Evolutionary conservation across 768 basidiomycete species (phyloP).

Genomic region (Hygrophoropsis aurantiaca): DNA sequence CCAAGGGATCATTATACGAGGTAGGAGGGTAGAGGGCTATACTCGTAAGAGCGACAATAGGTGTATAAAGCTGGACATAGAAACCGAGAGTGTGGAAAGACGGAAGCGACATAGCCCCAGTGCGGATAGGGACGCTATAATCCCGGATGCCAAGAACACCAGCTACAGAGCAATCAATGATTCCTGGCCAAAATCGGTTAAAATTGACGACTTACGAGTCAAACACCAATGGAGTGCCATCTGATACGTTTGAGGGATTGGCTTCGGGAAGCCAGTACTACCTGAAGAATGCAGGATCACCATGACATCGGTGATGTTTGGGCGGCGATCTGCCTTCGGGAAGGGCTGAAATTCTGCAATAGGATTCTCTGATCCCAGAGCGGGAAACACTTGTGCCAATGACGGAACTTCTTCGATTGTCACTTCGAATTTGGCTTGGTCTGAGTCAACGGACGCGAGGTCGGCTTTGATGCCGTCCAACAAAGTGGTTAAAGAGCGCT

Average conservation of each 20-base stretch:
- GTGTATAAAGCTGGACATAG: slow-evolving; percentile 13
- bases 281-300: slow-evolving; percentile 51
- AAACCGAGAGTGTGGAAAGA: slow-evolving; percentile 20
- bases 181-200: too few relatives aligned
- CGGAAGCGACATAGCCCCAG: slow-evolving; percentile 17
- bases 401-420: slow-evolving; percentile 14
- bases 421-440: slow-evolving; percentile 1
- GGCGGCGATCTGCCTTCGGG: slow-evolving; percentile 3
- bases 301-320: slow-evolving; percentile 17
- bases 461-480: slow-evolving; percentile 26
- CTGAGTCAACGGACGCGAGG: slow-evolving; percentile 5
- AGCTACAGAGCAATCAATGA: slow-evolving; percentile 6
- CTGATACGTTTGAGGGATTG: slow-evolving; percentile 35
- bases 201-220: slow-evolving; percentile 33
- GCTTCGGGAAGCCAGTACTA: slow-evolving; percentile 47
- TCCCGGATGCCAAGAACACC: slow-evolving; percentile 7
- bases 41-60: slow-evolving; percentile 10
- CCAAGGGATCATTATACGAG: slow-evolving; percentile 9
- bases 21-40: slow-evolving; percentile 20
- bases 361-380: slow-evolving; percentile 3
- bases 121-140: neutral
- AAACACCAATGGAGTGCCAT: slow-evolving; percentile 32
- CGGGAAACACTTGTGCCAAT: slow-evolving; percentile 10
- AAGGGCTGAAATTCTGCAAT: slow-evolving; percentile 8
- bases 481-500: slow-evolving; percentile 27